Evolutionary conservation across 108 stramenopile species (phyloP).

Genomic region (Skeletonema costatum): DNA sequence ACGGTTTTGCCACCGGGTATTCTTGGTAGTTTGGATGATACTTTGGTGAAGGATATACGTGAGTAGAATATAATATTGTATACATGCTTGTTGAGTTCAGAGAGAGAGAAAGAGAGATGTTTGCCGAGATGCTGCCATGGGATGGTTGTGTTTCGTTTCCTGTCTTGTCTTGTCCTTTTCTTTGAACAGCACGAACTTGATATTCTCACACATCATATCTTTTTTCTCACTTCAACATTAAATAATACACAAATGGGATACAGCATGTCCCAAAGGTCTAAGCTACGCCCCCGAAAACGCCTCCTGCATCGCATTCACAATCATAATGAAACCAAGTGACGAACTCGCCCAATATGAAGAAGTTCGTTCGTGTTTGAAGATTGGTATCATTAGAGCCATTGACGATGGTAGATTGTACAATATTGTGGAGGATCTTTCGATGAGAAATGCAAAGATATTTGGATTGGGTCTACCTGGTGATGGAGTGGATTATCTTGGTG

Average conservation of each 20-base stretch:
- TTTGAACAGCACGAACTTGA: too few relatives aligned
- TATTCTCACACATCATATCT: too few relatives aligned
- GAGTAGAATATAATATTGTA: too few relatives aligned
- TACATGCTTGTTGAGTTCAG: too few relatives aligned
- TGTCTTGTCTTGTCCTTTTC: too few relatives aligned
- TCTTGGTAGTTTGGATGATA: too few relatives aligned
- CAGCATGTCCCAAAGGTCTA: background rate
- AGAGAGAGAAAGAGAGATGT: too few relatives aligned
- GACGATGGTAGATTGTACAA: background rate
- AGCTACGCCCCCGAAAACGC: background rate
- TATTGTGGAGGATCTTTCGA: background rate
- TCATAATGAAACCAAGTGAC: background rate
- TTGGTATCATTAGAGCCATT: background rate
- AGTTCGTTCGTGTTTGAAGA: background rate
- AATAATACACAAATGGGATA: background rate
- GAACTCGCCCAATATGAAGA: background rate
- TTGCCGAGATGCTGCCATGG: too few relatives aligned
- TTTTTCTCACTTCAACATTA: too few relatives aligned
- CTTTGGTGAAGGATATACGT: too few relatives aligned
- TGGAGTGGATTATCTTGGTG: background rate
- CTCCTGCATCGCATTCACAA: background rate
- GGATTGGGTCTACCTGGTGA: background rate
- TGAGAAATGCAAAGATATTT: background rate
- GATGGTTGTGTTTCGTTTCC: too few relatives aligned
- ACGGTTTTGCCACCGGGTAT: too few relatives aligned